Evolutionary conservation across 208 protist species (phyloP).

Genomic region (Naegleria fowleri): DNA sequence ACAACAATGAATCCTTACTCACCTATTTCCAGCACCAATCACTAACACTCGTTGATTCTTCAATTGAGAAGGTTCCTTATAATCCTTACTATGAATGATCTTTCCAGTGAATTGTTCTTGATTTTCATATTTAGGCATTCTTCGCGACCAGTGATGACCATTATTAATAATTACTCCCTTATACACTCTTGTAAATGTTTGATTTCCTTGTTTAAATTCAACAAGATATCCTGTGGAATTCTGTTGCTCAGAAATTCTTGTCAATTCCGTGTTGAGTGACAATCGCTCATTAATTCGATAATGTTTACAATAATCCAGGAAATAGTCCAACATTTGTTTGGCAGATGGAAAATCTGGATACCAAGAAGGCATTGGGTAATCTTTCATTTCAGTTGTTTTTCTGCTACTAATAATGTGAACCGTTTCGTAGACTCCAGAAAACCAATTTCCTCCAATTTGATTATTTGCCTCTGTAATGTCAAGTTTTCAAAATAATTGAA

Average conservation of each 20-base stretch:
- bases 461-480: not conserved
- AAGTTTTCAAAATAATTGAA: not conserved
- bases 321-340: conserved; percentile 29
- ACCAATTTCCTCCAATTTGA: conserved; percentile 19
- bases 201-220: not conserved
- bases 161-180: conserved; percentile 31
- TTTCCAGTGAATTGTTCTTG: conserved; percentile 31
- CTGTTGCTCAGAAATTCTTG: not conserved
- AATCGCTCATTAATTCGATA: not conserved
- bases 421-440: conserved; percentile 36
- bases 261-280: not conserved
- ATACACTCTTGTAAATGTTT: not conserved
- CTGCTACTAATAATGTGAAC: conserved; percentile 36
- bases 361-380: conserved; percentile 31
- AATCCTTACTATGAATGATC: conserved; percentile 36
- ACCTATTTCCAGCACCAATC: not conserved
- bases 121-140: conserved; percentile 33
- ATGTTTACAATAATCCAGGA: conserved; percentile 14
- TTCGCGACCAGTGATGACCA: conserved; percentile 35
- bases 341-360: conserved; percentile 35
- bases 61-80: conserved; percentile 24
- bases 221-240: not conserved
- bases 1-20: no score
- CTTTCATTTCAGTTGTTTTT: conserved; percentile 36
- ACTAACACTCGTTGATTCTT: not conserved